Percentiles rank a stretch among this genome's conserved stretches.
phyloP scores from a whole-genome alignment of 257 asterid species.

The Apocynum venetum region DNA sequence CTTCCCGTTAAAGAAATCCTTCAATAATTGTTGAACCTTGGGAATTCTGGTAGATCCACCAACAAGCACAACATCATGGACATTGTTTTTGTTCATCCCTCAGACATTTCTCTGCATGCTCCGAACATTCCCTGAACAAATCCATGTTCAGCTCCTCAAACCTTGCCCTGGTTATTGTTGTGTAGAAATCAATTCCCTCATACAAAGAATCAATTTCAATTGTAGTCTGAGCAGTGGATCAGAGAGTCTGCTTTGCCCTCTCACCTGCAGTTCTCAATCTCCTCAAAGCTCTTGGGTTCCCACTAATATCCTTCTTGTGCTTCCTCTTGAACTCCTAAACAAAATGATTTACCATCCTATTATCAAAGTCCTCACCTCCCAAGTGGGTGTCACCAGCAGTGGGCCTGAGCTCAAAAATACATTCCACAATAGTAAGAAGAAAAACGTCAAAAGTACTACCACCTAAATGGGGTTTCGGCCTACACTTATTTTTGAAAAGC shows the following conservation, averaged over 20 bases:
- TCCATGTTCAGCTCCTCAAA: conserved; percentile 36
- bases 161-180: conserved; percentile 19
- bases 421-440: conserved; percentile 21
- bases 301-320: conserved; percentile 12
- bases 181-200: conserved; percentile 19
- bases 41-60: conserved; percentile 36
- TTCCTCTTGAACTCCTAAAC: conserved; percentile 20
- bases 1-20: conserved; percentile 60
- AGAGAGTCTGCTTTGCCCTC: conserved; percentile 10
- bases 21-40: conserved; percentile 35
- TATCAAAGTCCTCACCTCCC: conserved; percentile 38
- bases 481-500: too few relatives aligned
- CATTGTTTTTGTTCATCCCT: conserved; percentile 27
- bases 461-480: conserved; percentile 8
- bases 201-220: conserved; percentile 20
- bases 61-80: conserved; percentile 33
- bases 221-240: conserved; percentile 28
- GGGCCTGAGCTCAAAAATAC: conserved; percentile 30
- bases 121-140: conserved; percentile 33
- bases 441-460: conserved; percentile 23
- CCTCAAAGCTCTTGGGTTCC: conserved; percentile 15
- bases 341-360: conserved; percentile 29
- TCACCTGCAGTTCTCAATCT: conserved; percentile 28
- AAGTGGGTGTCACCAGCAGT: conserved; percentile 31
- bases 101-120: conserved; percentile 32